Base-by-base conservation (phyloP, 495 filamentous ascomycete species). In the Aspergillus egyptiacus region DNA sequence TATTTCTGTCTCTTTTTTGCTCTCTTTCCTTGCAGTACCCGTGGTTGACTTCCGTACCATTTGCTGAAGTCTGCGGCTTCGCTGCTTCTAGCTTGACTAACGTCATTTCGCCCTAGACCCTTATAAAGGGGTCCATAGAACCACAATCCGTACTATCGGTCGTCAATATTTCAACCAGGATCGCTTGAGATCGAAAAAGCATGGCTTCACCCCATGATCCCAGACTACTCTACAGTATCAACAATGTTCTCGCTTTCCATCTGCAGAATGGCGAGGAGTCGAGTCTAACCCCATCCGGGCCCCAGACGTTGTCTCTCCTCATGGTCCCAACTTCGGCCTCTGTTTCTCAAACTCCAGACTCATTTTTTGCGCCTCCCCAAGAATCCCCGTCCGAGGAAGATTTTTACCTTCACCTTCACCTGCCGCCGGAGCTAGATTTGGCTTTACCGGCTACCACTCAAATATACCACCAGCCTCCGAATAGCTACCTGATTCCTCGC, bases 401-500 rank as follows among this genome's bases (percentile, higher is more conserved):
- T 68, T 96, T 95, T 71, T 96, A 95, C 62, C 82, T 96, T 1
- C 90, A 96, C 61, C 79, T 96, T 28, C 84, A 93, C 55, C 81
- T 96, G 1, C 90, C 90, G 11, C 90, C 90, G n/a, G 90, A 95
- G 73, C 76, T 96, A 54, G 90, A 95, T 57, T 79, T 96, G 6
- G 85, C 90, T 1, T 70, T 96, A 13, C 90, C 90, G 11, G 90
- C 90, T 17, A 95, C 89, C 0, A 95, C 90, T 5, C 90, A 96
- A 63, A 91, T 96, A 59, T 96, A 90, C 66, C 89, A 95, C 60
- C 87, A 95, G 68, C 87, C 87, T 6, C 90, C 89, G 2, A 78
- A 74, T 39, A 89, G 84, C 71, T 96, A 96, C 63, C 72, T 96
- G 28, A 94, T 96, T 48, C 90, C 90, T 6, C 82, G 90, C 51